Conservation (phyloP, 768 basidiomycete genomes). For the Phanerochaete sordida region DNA sequence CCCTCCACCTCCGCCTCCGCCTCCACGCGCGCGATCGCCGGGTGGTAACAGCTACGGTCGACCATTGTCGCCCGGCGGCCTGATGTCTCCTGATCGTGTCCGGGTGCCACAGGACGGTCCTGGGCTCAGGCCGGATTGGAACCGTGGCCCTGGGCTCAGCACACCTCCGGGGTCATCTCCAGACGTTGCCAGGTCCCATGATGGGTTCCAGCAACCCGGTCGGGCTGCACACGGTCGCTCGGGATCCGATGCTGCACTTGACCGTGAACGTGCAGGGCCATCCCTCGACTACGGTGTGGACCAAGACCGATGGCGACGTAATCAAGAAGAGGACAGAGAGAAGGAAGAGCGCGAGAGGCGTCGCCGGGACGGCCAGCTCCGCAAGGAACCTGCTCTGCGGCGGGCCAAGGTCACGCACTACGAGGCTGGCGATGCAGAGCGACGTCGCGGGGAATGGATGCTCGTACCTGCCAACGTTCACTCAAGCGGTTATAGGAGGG, state of each 20-base stretch:
- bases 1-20: constrained; percentile 17
- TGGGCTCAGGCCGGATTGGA: neutral
- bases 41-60: constrained; percentile 17
- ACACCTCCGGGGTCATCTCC: neutral
- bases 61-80: constrained; percentile 12
- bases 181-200: constrained; percentile 10
- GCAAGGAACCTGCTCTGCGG: neutral
- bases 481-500: constrained; percentile 19
- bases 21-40: constrained; percentile 35
- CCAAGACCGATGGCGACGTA: constrained; percentile 25
- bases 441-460: constrained; percentile 13
- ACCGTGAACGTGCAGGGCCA: constrained; percentile 42
- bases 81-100: constrained; percentile 20
- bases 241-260: constrained; percentile 49
- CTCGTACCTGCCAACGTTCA: constrained; percentile 18
- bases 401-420: neutral
- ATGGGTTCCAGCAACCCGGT: constrained; percentile 17
- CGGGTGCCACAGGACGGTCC: neutral
- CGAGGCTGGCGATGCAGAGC: neutral
- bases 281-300: constrained; percentile 37
- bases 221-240: constrained; percentile 34
- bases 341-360: constrained; percentile 15
- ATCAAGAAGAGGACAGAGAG: constrained; percentile 27
- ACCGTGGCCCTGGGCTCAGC: neutral
- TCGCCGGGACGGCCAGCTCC: neutral